phyloP scores from a whole-genome alignment of 345 rosid species.

The Lumnitzera littorea region DNA sequence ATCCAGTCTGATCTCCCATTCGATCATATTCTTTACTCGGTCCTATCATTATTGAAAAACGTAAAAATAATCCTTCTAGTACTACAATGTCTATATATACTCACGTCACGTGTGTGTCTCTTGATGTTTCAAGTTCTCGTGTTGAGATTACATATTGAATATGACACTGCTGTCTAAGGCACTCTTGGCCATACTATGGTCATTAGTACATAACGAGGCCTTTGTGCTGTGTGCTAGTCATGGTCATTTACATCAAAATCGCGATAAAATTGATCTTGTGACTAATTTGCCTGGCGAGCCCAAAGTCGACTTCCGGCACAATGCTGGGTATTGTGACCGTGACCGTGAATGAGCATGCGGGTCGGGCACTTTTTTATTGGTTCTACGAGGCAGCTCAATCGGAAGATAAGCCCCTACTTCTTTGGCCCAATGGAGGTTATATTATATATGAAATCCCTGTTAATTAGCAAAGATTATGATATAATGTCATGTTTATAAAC shows the following conservation, averaged over 20 bases:
- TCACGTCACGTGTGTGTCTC: too few relatives aligned
- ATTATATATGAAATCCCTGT: too few relatives aligned
- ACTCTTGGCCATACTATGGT: too few relatives aligned
- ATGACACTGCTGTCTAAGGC: too few relatives aligned
- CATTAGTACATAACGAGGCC: too few relatives aligned
- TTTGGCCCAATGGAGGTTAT: slow-evolving; percentile 98
- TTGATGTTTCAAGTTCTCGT: too few relatives aligned
- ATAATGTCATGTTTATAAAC: not conserved
- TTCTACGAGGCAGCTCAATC: slow-evolving; percentile 64
- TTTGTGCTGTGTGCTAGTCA: slow-evolving; percentile 10
- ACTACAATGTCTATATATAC: too few relatives aligned
- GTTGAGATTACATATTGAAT: too few relatives aligned
- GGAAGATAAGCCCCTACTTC: slow-evolving; percentile 64
- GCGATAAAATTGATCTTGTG: slow-evolving; percentile 36
- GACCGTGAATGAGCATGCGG: slow-evolving; percentile 47
- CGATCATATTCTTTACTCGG: too few relatives aligned
- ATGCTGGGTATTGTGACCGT: slow-evolving; percentile 76
- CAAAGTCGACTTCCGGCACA: slow-evolving; percentile 49
- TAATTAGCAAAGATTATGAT: not conserved
- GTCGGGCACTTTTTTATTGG: slow-evolving; percentile 85
- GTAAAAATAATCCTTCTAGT: too few relatives aligned
- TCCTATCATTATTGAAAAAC: too few relatives aligned
- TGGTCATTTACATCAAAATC: slow-evolving; percentile 7
- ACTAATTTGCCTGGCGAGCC: slow-evolving; percentile 66
- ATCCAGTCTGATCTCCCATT: too few relatives aligned